These are phyloP conservation scores for Colletotrichum navitas DNA, from an alignment of 2,329 filamentous ascomycete genomes.

Conservation along the genomic window DNA sequence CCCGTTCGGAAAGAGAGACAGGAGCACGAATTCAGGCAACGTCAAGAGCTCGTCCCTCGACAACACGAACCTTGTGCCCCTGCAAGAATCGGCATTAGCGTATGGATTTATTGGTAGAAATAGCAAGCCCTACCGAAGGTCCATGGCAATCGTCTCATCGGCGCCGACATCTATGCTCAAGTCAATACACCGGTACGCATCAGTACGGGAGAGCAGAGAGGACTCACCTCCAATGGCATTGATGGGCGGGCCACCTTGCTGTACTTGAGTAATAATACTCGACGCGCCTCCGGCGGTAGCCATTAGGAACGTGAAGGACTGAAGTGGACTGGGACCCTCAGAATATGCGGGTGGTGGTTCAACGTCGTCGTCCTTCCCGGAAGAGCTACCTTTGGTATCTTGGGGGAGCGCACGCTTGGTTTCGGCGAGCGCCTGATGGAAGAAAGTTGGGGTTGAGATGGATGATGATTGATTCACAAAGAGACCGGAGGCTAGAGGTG, in stretches of 20 bases:
- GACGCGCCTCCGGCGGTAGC: conserved; percentile 95
- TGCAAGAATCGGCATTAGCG: conserved; percentile 57
- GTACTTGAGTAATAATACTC: conserved; percentile 99
- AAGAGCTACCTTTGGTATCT: conserved; percentile 82
- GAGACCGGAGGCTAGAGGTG: conserved; percentile 56
- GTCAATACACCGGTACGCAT: conserved; percentile 31
- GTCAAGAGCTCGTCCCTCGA: conserved; percentile 96
- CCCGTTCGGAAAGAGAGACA: conserved; percentile 99
- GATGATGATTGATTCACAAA: conserved; percentile 51
- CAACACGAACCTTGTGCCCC: conserved; percentile 92
- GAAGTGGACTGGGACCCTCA: conserved; percentile 92
- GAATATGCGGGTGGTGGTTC: conserved; percentile 97
- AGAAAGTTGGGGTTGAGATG: conserved; percentile 50
- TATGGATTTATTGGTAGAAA: not conserved
- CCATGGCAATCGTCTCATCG: conserved; percentile 95
- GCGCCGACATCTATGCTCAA: conserved; percentile 75
- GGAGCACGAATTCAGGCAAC: conserved; percentile 93
- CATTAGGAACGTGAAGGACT: conserved; percentile 97
- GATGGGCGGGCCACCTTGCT: conserved; percentile 90
- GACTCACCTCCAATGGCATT: conserved; percentile 87
- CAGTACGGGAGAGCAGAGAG: not conserved
- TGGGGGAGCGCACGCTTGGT: conserved; percentile 87
- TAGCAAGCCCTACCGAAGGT: conserved; percentile 78
- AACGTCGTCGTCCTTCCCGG: conserved; percentile 82
- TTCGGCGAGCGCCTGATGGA: conserved; percentile 72